A percentile compares a stretch with the other conserved stretches of the same genome.
Evolutionary conservation across 2,329 filamentous ascomycete species (phyloP).

Genomic region (Phialophora chinensis): DNA sequence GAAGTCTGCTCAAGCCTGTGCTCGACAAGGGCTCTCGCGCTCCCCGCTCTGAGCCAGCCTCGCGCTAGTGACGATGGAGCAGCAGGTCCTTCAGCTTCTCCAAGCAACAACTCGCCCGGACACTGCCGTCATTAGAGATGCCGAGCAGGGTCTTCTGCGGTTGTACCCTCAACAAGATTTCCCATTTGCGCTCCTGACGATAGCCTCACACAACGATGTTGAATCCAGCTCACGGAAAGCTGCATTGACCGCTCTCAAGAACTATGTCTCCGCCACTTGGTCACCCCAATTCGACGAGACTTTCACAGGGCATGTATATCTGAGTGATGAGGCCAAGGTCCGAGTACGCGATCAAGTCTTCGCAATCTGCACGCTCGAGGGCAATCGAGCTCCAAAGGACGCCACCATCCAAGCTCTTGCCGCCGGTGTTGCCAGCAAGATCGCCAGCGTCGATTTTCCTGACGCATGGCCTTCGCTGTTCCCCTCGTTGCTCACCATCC

Average conservation of each 20-base stretch:
- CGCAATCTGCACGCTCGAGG: constrained; percentile 74
- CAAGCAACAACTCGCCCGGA: constrained; percentile 79
- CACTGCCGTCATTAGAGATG: constrained; percentile 70
- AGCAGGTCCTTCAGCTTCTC: constrained; percentile 87
- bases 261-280: constrained; percentile 86
- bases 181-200: constrained; percentile 77
- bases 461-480: constrained; percentile 93
- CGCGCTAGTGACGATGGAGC: constrained; percentile 69
- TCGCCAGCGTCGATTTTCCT: constrained; percentile 90
- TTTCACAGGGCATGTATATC: constrained; percentile 69
- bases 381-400: constrained; percentile 43
- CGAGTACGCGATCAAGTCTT: constrained; percentile 76
- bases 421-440: constrained; percentile 89
- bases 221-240: constrained; percentile 79
- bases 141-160: constrained; percentile 79
- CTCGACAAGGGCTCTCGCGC: constrained; percentile 9
- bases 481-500: constrained; percentile 76
- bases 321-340: constrained; percentile 74
- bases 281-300: constrained; percentile 72
- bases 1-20: neutral
- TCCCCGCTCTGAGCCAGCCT: constrained; percentile 27
- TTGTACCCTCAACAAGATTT: constrained; percentile 73
- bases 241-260: constrained; percentile 78
- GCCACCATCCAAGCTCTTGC: constrained; percentile 52
- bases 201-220: constrained; percentile 77